Evolutionary conservation across 1,284 basidiomycete species (phyloP), one percentile per base, ranked within the genome.

Genomic region (Porodaedalea pini): DNA sequence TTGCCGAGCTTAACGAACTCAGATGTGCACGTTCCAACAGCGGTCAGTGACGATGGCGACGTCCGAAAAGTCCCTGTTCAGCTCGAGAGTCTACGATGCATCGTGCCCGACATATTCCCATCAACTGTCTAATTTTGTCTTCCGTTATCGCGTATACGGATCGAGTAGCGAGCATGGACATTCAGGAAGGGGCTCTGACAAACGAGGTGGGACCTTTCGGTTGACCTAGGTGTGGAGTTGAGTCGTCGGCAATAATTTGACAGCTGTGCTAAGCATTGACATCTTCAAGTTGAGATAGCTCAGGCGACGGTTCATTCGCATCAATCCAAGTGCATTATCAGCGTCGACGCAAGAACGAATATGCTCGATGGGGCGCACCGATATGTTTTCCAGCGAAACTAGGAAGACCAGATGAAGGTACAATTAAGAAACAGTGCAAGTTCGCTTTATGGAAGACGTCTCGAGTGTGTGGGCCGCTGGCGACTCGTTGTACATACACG

Each of bases 141-240:
- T 85, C 65, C 67, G 74, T 7, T 86, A 81, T 63, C 86, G 88
- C 62, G 55, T 52, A 36, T n/a, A 5, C 29, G 51, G 51, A 7
- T n/a, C 34, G n/a, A 21, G 11, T 4, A 49, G 19, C 21, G 21
- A n/a, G 29, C n/a, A 19, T 41, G 8, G n/a, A 19, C 19, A n/a
- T 37, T 5, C 23, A 2, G 34, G n/a, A 43, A 23, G n/a, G 27
- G 39, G 1, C 10, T 31, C 11, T n/a, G n/a, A 37, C 40, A 40
- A 19, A n/a, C 78, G 7, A 65, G 70, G 54, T 86, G 80, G 79
- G 75, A 79, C 17, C 73, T 71, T 19, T 86, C 85, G 0, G 73
- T 92, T 0, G 91, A 94, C 66, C 69, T 94, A 0, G 92, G 92
- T 94, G 91, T 70, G 92, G 92, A 31, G 91, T 90, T 5, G 90